Evolutionary conservation across 345 rosid genomes (phyloP).

Genomic region (Raphanus sativus): DNA sequence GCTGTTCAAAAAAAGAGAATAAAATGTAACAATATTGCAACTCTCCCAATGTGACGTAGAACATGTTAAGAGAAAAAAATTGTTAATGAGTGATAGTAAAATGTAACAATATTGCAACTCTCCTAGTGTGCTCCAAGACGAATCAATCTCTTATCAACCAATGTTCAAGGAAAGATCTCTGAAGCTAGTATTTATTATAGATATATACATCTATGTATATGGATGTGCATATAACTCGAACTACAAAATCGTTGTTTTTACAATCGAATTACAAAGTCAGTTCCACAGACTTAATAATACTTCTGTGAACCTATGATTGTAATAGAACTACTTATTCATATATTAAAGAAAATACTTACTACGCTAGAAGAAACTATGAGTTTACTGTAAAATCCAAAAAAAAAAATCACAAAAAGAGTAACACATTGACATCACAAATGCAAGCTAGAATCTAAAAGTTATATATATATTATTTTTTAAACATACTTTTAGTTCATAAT

Average conservation of each 20-base stretch:
- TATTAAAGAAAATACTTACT: no score
- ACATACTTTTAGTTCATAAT: no score
- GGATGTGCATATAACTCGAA: background rate
- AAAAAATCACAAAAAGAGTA: no score
- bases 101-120: constrained; percentile 18
- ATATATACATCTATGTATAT: background rate
- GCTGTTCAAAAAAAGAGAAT: no score
- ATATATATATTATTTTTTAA: no score
- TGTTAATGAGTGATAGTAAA: constrained; percentile 2
- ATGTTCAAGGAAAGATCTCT: constrained; percentile 18
- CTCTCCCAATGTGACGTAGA: background rate
- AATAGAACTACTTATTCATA: no score
- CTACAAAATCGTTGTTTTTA: background rate
- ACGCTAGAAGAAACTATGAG: no score
- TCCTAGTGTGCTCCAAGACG: background rate
- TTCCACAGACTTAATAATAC: background rate
- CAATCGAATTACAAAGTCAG: background rate
- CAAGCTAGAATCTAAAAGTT: no score
- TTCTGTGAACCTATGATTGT: no score
- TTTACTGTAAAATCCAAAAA: no score
- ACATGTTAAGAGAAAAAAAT: background rate
- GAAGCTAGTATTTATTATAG: constrained; percentile 23
- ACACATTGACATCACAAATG: no score
- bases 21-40: no score
- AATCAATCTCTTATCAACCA: constrained; percentile 31